A percentile compares a stretch with the other conserved stretches of the same genome.
These are phyloP conservation scores for Phlegmacium glaucopus DNA, from an alignment of 768 basidiomycete genomes.

Conservation along the genomic window DNA sequence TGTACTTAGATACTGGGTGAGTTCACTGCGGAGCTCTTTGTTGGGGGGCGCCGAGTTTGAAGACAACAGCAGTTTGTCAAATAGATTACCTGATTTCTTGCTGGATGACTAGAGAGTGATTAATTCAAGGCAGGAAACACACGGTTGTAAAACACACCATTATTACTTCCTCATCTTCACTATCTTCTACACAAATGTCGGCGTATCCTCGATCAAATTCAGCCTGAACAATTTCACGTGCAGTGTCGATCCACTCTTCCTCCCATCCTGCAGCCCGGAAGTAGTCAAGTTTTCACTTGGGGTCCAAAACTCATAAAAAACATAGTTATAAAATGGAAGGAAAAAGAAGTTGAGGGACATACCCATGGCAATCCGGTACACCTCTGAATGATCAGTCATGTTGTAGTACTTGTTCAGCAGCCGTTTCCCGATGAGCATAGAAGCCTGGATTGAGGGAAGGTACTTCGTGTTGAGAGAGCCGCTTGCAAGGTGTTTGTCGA, in stretches of 20 bases:
- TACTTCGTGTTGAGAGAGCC: not conserved
- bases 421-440: conserved; percentile 15
- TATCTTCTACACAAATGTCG: not conserved
- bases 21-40: conserved; percentile 8
- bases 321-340: not conserved
- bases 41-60: not conserved
- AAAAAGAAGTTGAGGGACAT: not conserved
- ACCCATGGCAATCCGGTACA: conserved; percentile 13
- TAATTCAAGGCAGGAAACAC: too few species aligned
- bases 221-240: not conserved
- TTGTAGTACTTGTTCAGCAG: conserved; percentile 30
- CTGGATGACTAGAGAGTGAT: too few species aligned
- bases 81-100: too few species aligned
- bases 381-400: conserved; percentile 24
- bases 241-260: not conserved
- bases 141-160: too few species aligned
- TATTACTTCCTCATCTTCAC: too few species aligned
- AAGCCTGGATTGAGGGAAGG: not conserved
- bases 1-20: conserved; percentile 23
- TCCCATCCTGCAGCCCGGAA: not conserved
- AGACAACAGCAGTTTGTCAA: not conserved
- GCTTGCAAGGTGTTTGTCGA: not conserved
- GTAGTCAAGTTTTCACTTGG: not conserved
- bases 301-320: not conserved
- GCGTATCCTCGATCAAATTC: not conserved